Percentiles rank a stretch among this genome's conserved stretches.
These are phyloP conservation scores for Pestalotiopsis sp. DNA, from an alignment of 2,329 filamentous ascomycete genomes.

Conservation along the genomic window DNA sequence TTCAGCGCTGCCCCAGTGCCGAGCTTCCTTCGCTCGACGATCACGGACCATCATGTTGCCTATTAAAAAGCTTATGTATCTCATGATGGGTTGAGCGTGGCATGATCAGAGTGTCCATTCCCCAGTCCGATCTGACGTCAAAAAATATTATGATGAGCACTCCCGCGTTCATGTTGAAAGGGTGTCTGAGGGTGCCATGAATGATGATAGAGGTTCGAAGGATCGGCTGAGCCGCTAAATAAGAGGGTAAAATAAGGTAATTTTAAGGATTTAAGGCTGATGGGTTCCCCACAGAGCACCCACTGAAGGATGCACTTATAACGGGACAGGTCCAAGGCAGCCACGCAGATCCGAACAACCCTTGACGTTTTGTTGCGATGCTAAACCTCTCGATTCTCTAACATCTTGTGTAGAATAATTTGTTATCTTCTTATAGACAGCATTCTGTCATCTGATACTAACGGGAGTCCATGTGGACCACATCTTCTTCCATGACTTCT, in stretches of 20 bases:
- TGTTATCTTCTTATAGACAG: no score
- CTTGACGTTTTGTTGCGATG: no score
- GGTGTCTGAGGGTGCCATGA: neutral
- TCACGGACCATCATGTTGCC: neutral
- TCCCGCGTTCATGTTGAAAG: neutral
- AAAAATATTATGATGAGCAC: neutral
- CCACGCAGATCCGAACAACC: no score
- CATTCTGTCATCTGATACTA: no score
- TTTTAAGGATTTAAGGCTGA: constrained; percentile 4
- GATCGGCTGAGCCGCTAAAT: neutral
- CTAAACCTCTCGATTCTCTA: no score
- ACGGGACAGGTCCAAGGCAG: neutral
- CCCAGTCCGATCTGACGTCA: neutral
- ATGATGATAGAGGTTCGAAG: neutral
- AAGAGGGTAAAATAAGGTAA: constrained; percentile 1
- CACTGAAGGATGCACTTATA: neutral
- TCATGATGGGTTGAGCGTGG: no score
- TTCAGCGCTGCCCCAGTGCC: neutral
- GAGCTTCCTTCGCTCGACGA: neutral
- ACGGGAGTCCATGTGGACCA: no score
- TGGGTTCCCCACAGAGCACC: neutral
- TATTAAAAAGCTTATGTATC: neutral
- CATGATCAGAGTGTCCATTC: no score
- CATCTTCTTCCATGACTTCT: no score
- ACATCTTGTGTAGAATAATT: no score